Evolutionary conservation across 164 flowering plant genomes (phyloP).

Genomic region (Umbilicus rupestris): DNA sequence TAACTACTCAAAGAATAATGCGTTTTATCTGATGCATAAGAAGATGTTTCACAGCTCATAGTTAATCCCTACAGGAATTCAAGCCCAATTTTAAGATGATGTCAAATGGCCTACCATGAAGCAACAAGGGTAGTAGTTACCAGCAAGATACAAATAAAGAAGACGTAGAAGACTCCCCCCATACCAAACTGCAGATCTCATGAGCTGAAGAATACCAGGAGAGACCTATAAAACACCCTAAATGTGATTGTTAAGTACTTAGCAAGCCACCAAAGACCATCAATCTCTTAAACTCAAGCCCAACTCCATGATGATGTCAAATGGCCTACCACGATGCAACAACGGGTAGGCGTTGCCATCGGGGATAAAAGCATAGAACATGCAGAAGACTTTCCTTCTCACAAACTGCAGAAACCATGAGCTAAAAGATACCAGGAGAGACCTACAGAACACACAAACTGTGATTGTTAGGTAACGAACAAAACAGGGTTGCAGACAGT

Average conservation of each 20-base stretch:
- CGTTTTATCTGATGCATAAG: too few relatives aligned
- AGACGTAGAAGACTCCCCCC: conserved; percentile 3
- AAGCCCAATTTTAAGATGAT: neutral
- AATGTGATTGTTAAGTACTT: neutral
- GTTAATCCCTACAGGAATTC: too few relatives aligned
- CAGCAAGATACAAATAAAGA: neutral
- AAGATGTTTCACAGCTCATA: too few relatives aligned
- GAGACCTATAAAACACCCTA: neutral
- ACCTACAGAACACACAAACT: neutral
- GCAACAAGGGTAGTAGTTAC: neutral
- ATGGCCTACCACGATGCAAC: conserved; percentile 1
- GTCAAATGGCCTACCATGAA: neutral
- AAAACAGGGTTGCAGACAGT: neutral
- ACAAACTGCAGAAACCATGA: too few relatives aligned
- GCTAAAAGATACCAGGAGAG: too few relatives aligned
- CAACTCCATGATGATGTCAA: conserved; percentile 1
- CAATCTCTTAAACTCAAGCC: neutral
- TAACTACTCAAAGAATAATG: too few relatives aligned
- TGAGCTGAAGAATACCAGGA: neutral
- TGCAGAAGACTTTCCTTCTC: too few relatives aligned
- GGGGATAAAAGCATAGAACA: neutral
- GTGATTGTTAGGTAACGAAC: neutral
- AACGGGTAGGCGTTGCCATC: too few relatives aligned
- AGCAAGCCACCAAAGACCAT: neutral
- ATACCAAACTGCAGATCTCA: neutral